Evolutionary conservation across 78 protist genomes (phyloP), one percentile per base, ranked within the genome.

Genomic region (Acrasis kona): DNA sequence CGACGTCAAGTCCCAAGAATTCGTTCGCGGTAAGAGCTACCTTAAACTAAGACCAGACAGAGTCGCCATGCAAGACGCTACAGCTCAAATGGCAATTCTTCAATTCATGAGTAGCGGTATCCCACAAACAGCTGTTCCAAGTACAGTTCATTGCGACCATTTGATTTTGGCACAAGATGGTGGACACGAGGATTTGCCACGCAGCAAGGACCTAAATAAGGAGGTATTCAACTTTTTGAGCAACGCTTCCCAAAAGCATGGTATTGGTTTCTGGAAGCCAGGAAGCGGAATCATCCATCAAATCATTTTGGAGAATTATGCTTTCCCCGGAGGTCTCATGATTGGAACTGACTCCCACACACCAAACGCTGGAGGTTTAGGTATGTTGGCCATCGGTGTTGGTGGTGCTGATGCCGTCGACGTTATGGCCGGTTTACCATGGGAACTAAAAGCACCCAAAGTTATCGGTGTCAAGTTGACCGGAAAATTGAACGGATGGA

Each of bases 351-450:
- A 67, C 67, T 77, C 86, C 8, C 94, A 94, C 81, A 92, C 96
- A 1, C 92, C 91, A 70, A 94, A 92, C 83, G 97, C 86, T 2
- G 91, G 91, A 7, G 78, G 80, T 28, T 7, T 81, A 31, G 70
- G 72, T 6, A 71, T 76, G 79, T 6, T 32, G 40, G 72, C 79
- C 70, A n/a, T 67, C 3, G 3, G 58, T 67, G 71, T 67, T 41
- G 92, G 97, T 41, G 97, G 96, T 64, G 97, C 96, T 31, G 97
- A 91, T 65, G 97, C 96, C n/a, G 96, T 92, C 57, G 97, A 83
- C 12, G 91, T 28, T 39, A 91, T 84, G 96, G 83, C n/a, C 88
- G 88, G 97, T 93, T 35, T 93, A 35, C 92, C 96, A 41, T 91
- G 95, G 97, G 97, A 92, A 64, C 78, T 93, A 40, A 92, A 92